A percentile compares a stretch with the other conserved stretches of the same genome.
Evolutionary conservation across 345 rosid species (phyloP).

Genomic region (Populus tremula): DNA sequence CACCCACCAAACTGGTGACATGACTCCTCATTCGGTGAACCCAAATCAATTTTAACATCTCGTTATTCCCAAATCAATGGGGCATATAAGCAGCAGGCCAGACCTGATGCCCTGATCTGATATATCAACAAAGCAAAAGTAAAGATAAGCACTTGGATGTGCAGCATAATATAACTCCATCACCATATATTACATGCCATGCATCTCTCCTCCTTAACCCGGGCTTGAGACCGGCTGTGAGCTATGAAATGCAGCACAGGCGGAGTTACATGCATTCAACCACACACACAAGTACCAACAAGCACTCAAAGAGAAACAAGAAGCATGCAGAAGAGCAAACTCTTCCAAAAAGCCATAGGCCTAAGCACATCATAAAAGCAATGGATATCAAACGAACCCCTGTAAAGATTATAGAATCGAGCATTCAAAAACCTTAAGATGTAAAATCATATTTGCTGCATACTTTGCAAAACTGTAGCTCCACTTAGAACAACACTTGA

Average conservation of each 20-base stretch:
- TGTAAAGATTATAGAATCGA: background rate
- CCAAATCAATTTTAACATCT: no score
- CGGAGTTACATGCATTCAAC: constrained; percentile 14
- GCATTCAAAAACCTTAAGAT: background rate
- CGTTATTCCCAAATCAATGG: background rate
- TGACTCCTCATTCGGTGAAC: no score
- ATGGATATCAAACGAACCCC: no score
- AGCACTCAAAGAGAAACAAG: background rate
- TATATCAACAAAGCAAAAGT: background rate
- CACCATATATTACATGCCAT: background rate
- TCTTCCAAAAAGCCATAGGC: no score
- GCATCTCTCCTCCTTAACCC: constrained; percentile 19
- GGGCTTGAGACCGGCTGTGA: constrained; percentile 21
- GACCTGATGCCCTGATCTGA: background rate
- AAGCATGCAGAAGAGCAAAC: background rate
- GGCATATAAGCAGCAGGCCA: background rate
- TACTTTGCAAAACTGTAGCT: background rate
- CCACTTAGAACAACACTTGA: background rate
- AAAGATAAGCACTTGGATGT: background rate
- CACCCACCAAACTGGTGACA: no score
- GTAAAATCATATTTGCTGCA: no score
- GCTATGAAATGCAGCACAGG: background rate
- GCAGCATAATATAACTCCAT: background rate
- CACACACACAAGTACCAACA: background rate
- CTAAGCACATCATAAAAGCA: no score